These are phyloP conservation scores for Fraxinus quadrangulata DNA, from an alignment of 257 asterid species.

Conservation along the genomic window DNA sequence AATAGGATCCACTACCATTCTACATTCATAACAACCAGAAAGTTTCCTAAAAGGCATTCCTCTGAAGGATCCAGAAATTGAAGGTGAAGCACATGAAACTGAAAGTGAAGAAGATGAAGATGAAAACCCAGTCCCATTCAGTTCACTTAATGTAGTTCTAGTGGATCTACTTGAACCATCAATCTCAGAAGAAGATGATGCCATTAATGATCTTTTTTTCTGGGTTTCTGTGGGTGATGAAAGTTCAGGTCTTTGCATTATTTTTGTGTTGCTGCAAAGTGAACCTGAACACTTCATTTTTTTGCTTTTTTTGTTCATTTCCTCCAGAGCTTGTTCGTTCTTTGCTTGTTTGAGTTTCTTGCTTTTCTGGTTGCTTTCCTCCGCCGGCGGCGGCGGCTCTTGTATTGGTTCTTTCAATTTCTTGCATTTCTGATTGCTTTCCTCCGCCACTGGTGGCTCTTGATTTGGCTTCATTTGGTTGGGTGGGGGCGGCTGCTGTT, in stretches of 20 bases:
- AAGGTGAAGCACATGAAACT: constrained; percentile 38
- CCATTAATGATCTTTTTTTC: constrained; percentile 32
- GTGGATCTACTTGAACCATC: constrained; percentile 44
- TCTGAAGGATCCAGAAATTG: constrained; percentile 55
- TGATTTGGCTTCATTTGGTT: constrained; percentile 26
- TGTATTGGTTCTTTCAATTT: constrained; percentile 11
- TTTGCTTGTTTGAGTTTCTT: constrained; percentile 26
- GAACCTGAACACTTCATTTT: constrained; percentile 81
- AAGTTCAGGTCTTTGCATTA: constrained; percentile 66
- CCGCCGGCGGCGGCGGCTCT: not conserved
- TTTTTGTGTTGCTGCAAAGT: constrained; percentile 80
- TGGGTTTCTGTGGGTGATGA: constrained; percentile 38
- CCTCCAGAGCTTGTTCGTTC: constrained; percentile 32
- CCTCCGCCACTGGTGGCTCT: not conserved
- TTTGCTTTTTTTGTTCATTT: constrained; percentile 46
- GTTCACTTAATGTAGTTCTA: constrained; percentile 21
- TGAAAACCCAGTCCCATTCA: constrained; percentile 25
- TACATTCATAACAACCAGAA: constrained; percentile 83
- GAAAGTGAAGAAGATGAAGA: constrained; percentile 36
- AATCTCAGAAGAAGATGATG: constrained; percentile 26
- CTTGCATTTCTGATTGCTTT: constrained; percentile 19
- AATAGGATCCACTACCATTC: constrained; percentile 88
- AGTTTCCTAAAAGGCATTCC: constrained; percentile 77
- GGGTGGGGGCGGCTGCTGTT: not conserved
- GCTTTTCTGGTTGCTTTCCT: constrained; percentile 13